Evolutionary conservation across 1,284 basidiomycete species (phyloP), one percentile per base, ranked within the genome.

Genomic region (Cutaneotrichosporon spelunceum): DNA sequence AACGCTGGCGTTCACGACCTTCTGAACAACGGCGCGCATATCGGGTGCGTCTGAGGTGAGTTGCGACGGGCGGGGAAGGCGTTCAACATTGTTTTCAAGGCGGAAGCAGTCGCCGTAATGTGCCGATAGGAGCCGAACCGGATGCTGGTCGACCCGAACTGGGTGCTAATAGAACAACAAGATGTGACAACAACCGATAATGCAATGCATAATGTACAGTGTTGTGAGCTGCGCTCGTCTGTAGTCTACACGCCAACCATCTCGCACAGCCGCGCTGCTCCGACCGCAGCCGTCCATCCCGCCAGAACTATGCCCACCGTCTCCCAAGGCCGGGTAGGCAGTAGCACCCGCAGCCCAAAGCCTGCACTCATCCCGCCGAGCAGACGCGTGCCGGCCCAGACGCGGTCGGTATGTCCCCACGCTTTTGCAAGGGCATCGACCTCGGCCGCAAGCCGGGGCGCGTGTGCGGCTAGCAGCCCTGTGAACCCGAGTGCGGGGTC

Each of bases 361-460:
- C 87, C 87, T 7, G 86, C 84, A 19, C 89, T 87, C 87, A 93
- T 89, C 0, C 91, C 91, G 21, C 91, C 90, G 0, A 93, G 81
- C 6, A 92, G 81, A 65, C 91, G 89, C 23, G 91, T 84, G 7
- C 93, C 87, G 2, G 91, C 82, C 91, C 91, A 93, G 69, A 90
- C 87, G 16, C 87, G 84, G 76, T 93, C 88, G 4, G 80, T 55
- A 81, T 83, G 67, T 85, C 29, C n/a, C 74, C 74, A 76, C 9
- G 66, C 57, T 3, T 33, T 27, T 30, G 56, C 21, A 39, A 49
- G 14, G 26, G n/a, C 14, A 27, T 21, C 60, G 21, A 56, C 23
- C 10, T 52, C 44, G 8, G 34, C 33, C 16, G 33, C 49, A 13
- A 45, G 23, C 16, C 45, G 29, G 4, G n/a, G 44, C 8, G 34